Percentiles rank a stretch among this genome's conserved stretches.
phyloP scores from a whole-genome alignment of 768 basidiomycete species.

The Naematelia aurantialba region DNA sequence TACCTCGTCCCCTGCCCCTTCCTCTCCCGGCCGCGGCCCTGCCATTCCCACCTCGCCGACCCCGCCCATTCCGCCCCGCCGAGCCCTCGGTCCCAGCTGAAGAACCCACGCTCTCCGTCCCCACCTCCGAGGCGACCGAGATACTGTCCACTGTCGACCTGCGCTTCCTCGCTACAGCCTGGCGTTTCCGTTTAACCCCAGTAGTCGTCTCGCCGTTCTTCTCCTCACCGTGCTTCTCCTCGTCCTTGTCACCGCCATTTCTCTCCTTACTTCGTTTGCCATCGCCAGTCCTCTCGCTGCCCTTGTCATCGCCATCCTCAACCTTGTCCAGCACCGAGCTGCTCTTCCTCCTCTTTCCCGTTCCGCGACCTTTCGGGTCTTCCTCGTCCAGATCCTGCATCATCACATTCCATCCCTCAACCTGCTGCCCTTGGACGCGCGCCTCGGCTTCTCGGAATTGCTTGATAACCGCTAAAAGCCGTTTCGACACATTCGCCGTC shows the following conservation, averaged over 20 bases:
- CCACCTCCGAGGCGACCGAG: not conserved
- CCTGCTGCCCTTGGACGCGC: constrained; percentile 17
- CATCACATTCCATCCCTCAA: constrained; percentile 44
- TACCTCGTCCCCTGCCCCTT: not conserved
- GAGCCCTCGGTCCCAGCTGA: not conserved
- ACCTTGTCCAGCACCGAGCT: not conserved
- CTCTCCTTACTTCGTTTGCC: not conserved
- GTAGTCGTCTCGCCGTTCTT: constrained; percentile 9
- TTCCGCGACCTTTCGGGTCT: constrained; percentile 41
- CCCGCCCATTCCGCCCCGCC: too few relatives aligned
- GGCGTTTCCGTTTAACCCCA: not conserved
- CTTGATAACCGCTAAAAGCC: constrained; percentile 60
- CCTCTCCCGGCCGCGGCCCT: not conserved
- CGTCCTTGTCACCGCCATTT: not conserved
- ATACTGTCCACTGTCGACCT: not conserved
- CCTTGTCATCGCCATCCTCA: constrained; percentile 6
- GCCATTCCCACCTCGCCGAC: not conserved
- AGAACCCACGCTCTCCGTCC: not conserved
- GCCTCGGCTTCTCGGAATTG: constrained; percentile 48
- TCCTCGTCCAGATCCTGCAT: constrained; percentile 43
- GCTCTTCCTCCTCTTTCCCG: constrained; percentile 27
- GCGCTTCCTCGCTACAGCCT: not conserved
- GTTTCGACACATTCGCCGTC: constrained; percentile 72
- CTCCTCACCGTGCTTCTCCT: constrained; percentile 7
- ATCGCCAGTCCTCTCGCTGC: constrained; percentile 7